Conservation (phyloP, 2,329 filamentous ascomycete genomes). For the Verticillium alfalfae region DNA sequence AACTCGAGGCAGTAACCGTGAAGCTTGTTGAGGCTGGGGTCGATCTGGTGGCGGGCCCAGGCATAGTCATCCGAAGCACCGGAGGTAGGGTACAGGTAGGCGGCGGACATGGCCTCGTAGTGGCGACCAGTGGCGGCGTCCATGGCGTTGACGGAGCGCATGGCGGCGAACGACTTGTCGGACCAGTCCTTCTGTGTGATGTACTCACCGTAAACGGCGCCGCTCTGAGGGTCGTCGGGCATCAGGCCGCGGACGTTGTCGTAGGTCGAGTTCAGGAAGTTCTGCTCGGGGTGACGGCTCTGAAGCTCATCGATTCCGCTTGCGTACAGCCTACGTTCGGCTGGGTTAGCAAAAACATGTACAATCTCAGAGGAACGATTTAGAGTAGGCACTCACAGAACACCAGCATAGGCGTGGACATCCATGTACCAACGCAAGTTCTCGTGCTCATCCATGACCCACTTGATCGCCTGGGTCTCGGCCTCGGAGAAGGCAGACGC, state of each 20-base stretch:
- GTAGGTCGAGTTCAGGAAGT: slow-evolving; percentile 46
- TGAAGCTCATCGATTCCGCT: slow-evolving; percentile 54
- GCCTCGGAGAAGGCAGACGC: slow-evolving; percentile 47
- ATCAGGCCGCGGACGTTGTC: slow-evolving; percentile 44
- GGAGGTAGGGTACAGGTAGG: slow-evolving; percentile 38
- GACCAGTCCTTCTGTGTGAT: slow-evolving; percentile 27
- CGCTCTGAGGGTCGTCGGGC: slow-evolving; percentile 24
- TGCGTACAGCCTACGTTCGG: slow-evolving; percentile 41
- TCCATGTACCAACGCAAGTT: slow-evolving; percentile 53
- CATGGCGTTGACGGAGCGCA: slow-evolving; percentile 32
- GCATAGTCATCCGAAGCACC: slow-evolving; percentile 42
- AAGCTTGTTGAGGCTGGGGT: slow-evolving; percentile 27
- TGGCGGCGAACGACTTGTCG: slow-evolving; percentile 23
- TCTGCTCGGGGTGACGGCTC: slow-evolving; percentile 35
- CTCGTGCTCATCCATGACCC: slow-evolving; percentile 41
- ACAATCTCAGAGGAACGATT: background rate
- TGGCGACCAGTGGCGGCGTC: slow-evolving; percentile 25
- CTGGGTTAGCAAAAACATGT: background rate
- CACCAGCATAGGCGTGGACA: slow-evolving; percentile 47
- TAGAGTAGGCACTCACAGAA: background rate
- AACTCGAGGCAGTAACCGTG: slow-evolving; percentile 42
- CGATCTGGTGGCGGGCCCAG: slow-evolving; percentile 34
- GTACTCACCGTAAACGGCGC: slow-evolving; percentile 38
- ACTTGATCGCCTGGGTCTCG: slow-evolving; percentile 49
- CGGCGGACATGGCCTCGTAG: slow-evolving; percentile 31